Evolutionary conservation across 192 early-diverging fungal genomes (phyloP).

Genomic region (Coemansia sp.): DNA sequence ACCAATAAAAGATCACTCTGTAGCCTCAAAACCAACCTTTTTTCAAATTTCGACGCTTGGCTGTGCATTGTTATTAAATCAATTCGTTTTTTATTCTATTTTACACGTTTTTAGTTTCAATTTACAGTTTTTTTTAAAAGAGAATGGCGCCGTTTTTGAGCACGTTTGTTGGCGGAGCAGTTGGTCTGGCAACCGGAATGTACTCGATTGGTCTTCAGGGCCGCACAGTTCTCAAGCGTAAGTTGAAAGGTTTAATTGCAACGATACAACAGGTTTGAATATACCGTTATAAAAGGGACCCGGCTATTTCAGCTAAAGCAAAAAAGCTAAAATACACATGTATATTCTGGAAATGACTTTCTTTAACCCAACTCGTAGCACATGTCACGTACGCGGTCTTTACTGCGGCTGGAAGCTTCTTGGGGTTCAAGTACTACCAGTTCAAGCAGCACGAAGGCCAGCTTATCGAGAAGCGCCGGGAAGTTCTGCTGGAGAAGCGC

Average conservation of each 20-base stretch:
- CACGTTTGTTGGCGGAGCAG: constrained; percentile 36
- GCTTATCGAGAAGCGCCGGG: constrained; percentile 37
- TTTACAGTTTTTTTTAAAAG: neutral
- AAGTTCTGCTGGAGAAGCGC: constrained; percentile 41
- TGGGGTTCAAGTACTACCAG: constrained; percentile 39
- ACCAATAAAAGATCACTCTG: no score
- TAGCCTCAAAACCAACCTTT: no score
- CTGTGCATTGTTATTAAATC: neutral
- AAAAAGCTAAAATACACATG: neutral
- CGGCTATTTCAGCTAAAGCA: no score
- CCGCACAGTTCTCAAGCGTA: constrained; percentile 36
- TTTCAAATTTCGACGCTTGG: no score
- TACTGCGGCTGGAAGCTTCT: constrained; percentile 18
- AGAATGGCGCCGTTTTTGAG: constrained; percentile 33
- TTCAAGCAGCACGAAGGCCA: constrained; percentile 27
- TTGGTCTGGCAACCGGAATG: constrained; percentile 49
- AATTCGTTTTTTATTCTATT: constrained; percentile 3
- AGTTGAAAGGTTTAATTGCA: neutral
- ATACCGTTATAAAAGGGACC: no score
- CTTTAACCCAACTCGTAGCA: constrained; percentile 11
- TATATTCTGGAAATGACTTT: no score
- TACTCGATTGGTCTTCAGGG: constrained; percentile 49
- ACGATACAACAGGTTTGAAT: no score
- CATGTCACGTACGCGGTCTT: constrained; percentile 44
- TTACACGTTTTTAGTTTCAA: neutral